Evolutionary conservation across 1,284 basidiomycete species (phyloP).

Genomic region (Boletellus dicymbophilus): DNA sequence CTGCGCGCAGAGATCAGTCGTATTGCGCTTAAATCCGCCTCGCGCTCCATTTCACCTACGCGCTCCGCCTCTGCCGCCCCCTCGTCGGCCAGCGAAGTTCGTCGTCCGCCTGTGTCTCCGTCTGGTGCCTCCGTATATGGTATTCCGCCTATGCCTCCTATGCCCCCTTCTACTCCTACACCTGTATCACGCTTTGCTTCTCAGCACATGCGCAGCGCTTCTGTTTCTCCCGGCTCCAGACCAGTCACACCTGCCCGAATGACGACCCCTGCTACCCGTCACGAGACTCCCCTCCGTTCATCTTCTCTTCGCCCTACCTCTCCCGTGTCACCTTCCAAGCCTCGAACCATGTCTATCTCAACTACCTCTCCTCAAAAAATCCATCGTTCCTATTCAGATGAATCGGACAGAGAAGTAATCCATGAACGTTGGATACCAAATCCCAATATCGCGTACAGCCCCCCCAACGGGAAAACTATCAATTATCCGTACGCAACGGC

Average conservation of each 20-base stretch:
- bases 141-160: slow-evolving; percentile 32
- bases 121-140: slow-evolving; percentile 37
- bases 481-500: slow-evolving; percentile 31
- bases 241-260: slow-evolving; percentile 49
- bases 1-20: slow-evolving; percentile 66
- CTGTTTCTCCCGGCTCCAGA: slow-evolving; percentile 46
- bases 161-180: slow-evolving; percentile 36
- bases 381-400: slow-evolving; percentile 50
- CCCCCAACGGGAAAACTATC: slow-evolving; percentile 29
- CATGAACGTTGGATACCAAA: slow-evolving; percentile 57
- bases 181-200: slow-evolving; percentile 47
- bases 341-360: slow-evolving; percentile 43
- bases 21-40: slow-evolving; percentile 43
- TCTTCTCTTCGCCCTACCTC: slow-evolving; percentile 37
- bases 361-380: slow-evolving; percentile 48
- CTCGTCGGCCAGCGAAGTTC: slow-evolving; percentile 16
- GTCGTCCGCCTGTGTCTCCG: slow-evolving; percentile 37
- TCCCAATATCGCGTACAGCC: slow-evolving; percentile 32
- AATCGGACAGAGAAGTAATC: slow-evolving; percentile 44
- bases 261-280: slow-evolving; percentile 31
- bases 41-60: slow-evolving; percentile 33
- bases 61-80: slow-evolving; percentile 31
- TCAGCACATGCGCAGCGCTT: slow-evolving; percentile 46
- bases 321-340: slow-evolving; percentile 44
- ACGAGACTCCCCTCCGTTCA: slow-evolving; percentile 38